Conservation (phyloP, 179 eudicot genomes). For the Drosera spatulata region DNA sequence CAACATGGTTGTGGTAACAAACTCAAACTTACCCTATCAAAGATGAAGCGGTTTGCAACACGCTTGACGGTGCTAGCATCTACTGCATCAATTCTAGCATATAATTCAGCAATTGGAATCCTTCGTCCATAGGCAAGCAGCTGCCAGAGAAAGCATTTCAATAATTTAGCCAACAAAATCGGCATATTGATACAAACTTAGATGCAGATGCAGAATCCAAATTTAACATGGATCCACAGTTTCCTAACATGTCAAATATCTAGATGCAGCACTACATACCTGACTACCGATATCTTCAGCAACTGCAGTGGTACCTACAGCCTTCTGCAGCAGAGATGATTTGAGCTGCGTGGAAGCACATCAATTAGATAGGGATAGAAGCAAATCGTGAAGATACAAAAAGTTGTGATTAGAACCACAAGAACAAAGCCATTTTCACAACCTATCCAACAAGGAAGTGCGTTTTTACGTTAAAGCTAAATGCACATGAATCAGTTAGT, state of each 20-base stretch:
- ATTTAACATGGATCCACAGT: no score
- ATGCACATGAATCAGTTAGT: no score
- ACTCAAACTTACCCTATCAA: slow-evolving; percentile 42
- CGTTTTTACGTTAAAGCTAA: no score
- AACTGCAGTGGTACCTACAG: slow-evolving; percentile 46
- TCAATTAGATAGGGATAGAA: slow-evolving; percentile 4
- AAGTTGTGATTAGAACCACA: no score
- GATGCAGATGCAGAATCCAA: no score
- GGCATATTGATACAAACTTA: no score
- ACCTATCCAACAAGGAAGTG: no score
- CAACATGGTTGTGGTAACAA: no score
- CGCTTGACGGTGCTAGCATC: slow-evolving; percentile 71
- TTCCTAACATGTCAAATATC: no score
- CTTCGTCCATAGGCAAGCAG: slow-evolving; percentile 75
- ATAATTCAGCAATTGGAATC: slow-evolving; percentile 27
- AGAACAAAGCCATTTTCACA: no score
- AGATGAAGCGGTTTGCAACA: slow-evolving; percentile 67
- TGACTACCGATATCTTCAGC: slow-evolving; percentile 80
- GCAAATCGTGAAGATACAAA: background rate
- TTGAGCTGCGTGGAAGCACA: slow-evolving; percentile 37
- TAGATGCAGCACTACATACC: slow-evolving; percentile 20
- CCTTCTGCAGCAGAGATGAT: slow-evolving; percentile 47
- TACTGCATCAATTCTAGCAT: background rate
- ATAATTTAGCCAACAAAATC: background rate
- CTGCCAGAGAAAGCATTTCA: slow-evolving; percentile 26